Evolutionary conservation across 2,329 filamentous ascomycete species (phyloP).

Genomic region (Pseudogymnoascus sp.): DNA sequence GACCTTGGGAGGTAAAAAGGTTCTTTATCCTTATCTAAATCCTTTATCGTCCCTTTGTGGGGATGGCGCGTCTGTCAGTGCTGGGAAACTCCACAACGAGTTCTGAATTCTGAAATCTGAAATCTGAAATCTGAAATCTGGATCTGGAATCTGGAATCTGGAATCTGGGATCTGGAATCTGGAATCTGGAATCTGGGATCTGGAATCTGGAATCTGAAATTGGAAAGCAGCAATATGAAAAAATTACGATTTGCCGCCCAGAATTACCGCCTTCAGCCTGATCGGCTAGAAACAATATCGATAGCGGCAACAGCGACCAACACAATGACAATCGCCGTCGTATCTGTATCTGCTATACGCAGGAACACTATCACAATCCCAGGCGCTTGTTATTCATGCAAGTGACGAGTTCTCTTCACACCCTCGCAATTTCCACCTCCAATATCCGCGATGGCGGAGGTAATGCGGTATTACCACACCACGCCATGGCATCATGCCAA

Average conservation of each 20-base stretch:
- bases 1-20: neutral
- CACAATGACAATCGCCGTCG: neutral
- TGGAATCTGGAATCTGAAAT: neutral
- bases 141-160: neutral
- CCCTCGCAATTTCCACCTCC: neutral
- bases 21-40: neutral
- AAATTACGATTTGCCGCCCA: neutral
- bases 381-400: neutral
- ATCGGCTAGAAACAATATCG: neutral
- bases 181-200: no score
- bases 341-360: neutral
- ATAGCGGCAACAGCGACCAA: neutral
- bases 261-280: neutral
- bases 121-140: no score
- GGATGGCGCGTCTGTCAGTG: neutral
- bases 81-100: neutral
- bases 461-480: constrained; percentile 3
- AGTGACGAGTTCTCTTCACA: neutral
- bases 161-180: no score
- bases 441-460: neutral
- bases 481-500: neutral
- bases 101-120: neutral
- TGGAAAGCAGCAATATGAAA: neutral
- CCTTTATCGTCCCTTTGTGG: neutral
- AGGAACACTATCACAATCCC: constrained; percentile 3